A percentile compares a stretch with the other conserved stretches of the same genome.
Conservation (phyloP, 192 early-diverging fungal species). For the Coemansia interrupta region DNA sequence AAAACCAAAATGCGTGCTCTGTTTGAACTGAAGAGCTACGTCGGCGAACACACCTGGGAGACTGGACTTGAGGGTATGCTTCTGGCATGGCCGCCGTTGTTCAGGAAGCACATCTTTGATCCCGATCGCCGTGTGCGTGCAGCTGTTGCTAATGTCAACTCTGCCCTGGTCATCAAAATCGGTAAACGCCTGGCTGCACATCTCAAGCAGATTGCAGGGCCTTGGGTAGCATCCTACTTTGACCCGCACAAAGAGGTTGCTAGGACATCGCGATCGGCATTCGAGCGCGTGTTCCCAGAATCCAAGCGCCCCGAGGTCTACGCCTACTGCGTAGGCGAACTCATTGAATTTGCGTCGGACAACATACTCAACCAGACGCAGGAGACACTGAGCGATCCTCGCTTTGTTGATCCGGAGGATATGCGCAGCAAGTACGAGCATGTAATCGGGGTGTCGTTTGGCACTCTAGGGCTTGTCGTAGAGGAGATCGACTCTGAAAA, state of each 20-base stretch:
- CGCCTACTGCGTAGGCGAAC: conserved; percentile 72
- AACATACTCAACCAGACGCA: conserved; percentile 71
- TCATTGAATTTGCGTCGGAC: conserved; percentile 66
- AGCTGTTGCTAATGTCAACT: conserved; percentile 64
- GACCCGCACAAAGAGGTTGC: conserved; percentile 81
- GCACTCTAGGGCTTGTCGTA: conserved; percentile 22
- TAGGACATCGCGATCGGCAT: conserved; percentile 50
- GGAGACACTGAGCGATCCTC: conserved; percentile 70
- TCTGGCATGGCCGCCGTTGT: conserved; percentile 42
- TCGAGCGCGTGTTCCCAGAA: conserved; percentile 73
- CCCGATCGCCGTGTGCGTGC: conserved; percentile 81
- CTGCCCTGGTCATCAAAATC: conserved; percentile 59
- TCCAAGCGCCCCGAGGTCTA: conserved; percentile 73
- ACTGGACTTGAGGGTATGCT: conserved; percentile 35
- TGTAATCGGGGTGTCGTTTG: conserved; percentile 40
- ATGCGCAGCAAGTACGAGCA: conserved; percentile 48
- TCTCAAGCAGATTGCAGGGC: conserved; percentile 75
- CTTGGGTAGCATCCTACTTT: conserved; percentile 81
- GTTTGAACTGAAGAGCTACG: conserved; percentile 72
- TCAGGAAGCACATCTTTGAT: conserved; percentile 58
- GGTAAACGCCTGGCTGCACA: conserved; percentile 75
- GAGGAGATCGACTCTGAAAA: conserved; percentile 26
- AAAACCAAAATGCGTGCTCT: conserved; percentile 83
- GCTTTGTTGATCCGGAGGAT: conserved; percentile 33
- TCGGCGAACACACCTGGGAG: conserved; percentile 53